Percentiles rank a stretch among this genome's conserved stretches.
These are phyloP conservation scores for Russula sp. DNA, from an alignment of 768 basidiomycete species.

Conservation along the genomic window DNA sequence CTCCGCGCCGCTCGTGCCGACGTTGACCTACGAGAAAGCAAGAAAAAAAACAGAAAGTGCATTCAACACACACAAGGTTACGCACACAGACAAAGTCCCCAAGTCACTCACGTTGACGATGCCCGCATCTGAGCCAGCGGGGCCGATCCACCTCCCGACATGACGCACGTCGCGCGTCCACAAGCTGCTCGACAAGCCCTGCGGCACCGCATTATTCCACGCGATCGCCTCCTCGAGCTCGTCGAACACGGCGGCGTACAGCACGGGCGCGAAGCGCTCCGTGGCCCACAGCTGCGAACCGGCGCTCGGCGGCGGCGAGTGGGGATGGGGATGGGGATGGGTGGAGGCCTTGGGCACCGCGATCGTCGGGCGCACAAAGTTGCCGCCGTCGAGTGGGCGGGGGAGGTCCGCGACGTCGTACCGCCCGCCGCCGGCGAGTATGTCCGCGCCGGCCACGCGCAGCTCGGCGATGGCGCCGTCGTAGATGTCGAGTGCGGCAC, in stretches of 20 bases:
- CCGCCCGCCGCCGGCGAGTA: slow-evolving; percentile 70
- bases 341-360: slow-evolving; percentile 46
- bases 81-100: too few species aligned
- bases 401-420: slow-evolving; percentile 35
- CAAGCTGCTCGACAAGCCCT: slow-evolving; percentile 86
- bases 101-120: slow-evolving; percentile 73
- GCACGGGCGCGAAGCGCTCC: slow-evolving; percentile 85
- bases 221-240: slow-evolving; percentile 79
- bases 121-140: slow-evolving; percentile 82
- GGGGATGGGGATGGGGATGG: slow-evolving; percentile 38
- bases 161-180: slow-evolving; percentile 85
- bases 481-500: slow-evolving; percentile 63
- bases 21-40: slow-evolving; percentile 46
- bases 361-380: slow-evolving; percentile 88
- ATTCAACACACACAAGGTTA: neutral
- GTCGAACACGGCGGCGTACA: slow-evolving; percentile 83
- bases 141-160: slow-evolving; percentile 89
- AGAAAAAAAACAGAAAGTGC: neutral
- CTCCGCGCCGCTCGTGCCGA: slow-evolving; percentile 63
- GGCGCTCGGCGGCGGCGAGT: slow-evolving; percentile 27
- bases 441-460: slow-evolving; percentile 60
- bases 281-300: slow-evolving; percentile 58
- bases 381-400: slow-evolving; percentile 53
- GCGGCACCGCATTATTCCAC: slow-evolving; percentile 88
- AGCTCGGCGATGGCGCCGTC: slow-evolving; percentile 54